Percentiles rank a stretch among this genome's conserved stretches.
phyloP scores from a whole-genome alignment of 1,284 basidiomycete genomes.

The Rhodofomes roseus region DNA sequence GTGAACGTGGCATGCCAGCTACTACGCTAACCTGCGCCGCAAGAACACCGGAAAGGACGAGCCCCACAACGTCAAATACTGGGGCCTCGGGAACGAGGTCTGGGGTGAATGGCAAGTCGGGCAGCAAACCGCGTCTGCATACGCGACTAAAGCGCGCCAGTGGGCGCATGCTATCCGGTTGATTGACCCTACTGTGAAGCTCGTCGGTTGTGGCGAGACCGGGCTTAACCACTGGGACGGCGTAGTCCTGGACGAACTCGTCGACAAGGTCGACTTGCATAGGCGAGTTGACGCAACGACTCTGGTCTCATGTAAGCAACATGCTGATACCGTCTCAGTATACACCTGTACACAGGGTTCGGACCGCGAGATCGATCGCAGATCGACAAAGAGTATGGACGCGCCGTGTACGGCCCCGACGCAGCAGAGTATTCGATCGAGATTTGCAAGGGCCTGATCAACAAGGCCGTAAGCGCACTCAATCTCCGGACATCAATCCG shows the following conservation, averaged over 20 bases:
- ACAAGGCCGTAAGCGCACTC: constrained; percentile 21
- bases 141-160: constrained; percentile 53
- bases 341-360: constrained; percentile 26
- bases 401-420: constrained; percentile 32
- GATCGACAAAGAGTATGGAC: constrained; percentile 21
- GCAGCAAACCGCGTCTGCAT: constrained; percentile 54
- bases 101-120: constrained; percentile 70
- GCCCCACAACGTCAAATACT: constrained; percentile 43
- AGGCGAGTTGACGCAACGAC: constrained; percentile 16
- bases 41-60: constrained; percentile 52
- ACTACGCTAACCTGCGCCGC: constrained; percentile 59
- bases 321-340: constrained; percentile 11
- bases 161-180: constrained; percentile 64
- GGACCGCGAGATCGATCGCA: constrained; percentile 22
- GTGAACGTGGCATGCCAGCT: constrained; percentile 24
- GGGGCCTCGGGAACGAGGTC: constrained; percentile 43
- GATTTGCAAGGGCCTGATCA: constrained; percentile 43
- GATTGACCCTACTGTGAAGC: constrained; percentile 54
- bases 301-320: no score
- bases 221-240: constrained; percentile 38
- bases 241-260: constrained; percentile 30
- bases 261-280: constrained; percentile 33
- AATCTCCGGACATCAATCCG: background rate
- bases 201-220: constrained; percentile 59
- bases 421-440: constrained; percentile 47